phyloP scores from a whole-genome alignment of 805 yeast genomes.

The Kodamaea leandrae region DNA sequence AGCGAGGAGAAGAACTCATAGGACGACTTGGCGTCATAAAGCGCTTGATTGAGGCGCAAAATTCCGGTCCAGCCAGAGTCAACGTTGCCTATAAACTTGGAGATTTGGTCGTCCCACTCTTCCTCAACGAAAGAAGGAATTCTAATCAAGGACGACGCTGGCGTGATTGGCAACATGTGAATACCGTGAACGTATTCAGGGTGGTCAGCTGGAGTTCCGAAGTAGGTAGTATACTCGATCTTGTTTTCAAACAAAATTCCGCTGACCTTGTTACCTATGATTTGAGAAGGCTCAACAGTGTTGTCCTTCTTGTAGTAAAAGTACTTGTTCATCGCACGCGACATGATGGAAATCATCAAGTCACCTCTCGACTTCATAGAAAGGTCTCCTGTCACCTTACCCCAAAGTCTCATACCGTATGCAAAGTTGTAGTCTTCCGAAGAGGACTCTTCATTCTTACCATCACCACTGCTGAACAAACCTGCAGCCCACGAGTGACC shows the following conservation, averaged over 20 bases:
- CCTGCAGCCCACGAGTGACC: conserved; percentile 31
- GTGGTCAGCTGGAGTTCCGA: conserved; percentile 17
- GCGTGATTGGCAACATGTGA: conserved; percentile 27
- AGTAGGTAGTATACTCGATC: conserved; percentile 23
- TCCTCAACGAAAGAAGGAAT: conserved; percentile 19
- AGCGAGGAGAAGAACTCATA: conserved; percentile 41
- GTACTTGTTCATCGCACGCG: conserved; percentile 21
- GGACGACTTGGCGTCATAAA: conserved; percentile 40
- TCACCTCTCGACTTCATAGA: conserved; percentile 27
- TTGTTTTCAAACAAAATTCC: conserved; percentile 26
- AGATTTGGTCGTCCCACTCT: conserved; percentile 22
- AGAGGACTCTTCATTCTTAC: conserved; percentile 22
- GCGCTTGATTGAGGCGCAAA: conserved; percentile 43
- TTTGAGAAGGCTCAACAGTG: conserved; percentile 15
- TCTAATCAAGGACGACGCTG: conserved; percentile 22
- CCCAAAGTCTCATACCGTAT: conserved; percentile 28
- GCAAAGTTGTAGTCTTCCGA: conserved; percentile 27
- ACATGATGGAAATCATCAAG: conserved; percentile 23
- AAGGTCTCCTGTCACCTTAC: conserved; percentile 18
- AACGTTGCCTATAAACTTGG: conserved; percentile 36
- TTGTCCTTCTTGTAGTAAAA: conserved; percentile 20
- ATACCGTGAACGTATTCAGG: conserved; percentile 26
- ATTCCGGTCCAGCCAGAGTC: conserved; percentile 68
- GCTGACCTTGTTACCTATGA: conserved; percentile 20
- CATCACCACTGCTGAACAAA: conserved; percentile 18